Percentiles rank a stretch among this genome's conserved stretches.
Evolutionary conservation across 1,284 basidiomycete genomes (phyloP).

Genomic region (Stereum hirsutum): DNA sequence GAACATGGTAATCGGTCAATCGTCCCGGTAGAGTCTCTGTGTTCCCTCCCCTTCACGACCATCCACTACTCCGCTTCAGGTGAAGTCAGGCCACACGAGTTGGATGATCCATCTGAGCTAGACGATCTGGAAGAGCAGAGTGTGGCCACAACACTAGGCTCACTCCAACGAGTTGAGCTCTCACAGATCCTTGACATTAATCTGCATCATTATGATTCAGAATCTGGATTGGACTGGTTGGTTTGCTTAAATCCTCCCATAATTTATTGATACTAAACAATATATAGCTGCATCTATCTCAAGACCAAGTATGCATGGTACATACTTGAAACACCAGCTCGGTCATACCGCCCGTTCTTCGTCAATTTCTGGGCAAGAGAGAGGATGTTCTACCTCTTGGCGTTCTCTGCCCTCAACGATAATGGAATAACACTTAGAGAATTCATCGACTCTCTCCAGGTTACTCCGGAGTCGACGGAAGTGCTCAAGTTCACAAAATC

Average conservation of each 20-base stretch:
- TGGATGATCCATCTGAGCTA: no score
- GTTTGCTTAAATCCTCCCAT: constrained; percentile 28
- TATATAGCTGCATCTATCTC: constrained; percentile 28
- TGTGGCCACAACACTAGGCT: no score
- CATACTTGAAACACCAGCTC: constrained; percentile 40
- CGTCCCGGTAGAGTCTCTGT: no score
- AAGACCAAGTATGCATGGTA: constrained; percentile 49
- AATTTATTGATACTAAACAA: background rate
- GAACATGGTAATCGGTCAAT: no score
- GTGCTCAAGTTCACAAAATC: constrained; percentile 14
- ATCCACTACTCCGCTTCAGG: no score
- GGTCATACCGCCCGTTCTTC: constrained; percentile 33
- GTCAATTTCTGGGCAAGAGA: constrained; percentile 37
- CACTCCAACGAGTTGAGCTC: constrained; percentile 2
- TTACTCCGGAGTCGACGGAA: constrained; percentile 12
- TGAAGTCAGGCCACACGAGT: no score
- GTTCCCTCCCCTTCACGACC: no score
- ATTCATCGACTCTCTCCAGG: constrained; percentile 2
- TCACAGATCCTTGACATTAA: constrained; percentile 22
- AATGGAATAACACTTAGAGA: constrained; percentile 24
- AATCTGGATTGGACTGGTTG: constrained; percentile 6
- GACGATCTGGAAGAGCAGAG: no score
- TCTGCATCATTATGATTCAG: constrained; percentile 29
- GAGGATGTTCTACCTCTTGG: constrained; percentile 34
- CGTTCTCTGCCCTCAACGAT: constrained; percentile 24